A percentile compares a stretch with the other conserved stretches of the same genome.
These are phyloP conservation scores for Neopestalotiopsis rosae DNA, from an alignment of 2,329 filamentous ascomycete genomes.

Conservation along the genomic window DNA sequence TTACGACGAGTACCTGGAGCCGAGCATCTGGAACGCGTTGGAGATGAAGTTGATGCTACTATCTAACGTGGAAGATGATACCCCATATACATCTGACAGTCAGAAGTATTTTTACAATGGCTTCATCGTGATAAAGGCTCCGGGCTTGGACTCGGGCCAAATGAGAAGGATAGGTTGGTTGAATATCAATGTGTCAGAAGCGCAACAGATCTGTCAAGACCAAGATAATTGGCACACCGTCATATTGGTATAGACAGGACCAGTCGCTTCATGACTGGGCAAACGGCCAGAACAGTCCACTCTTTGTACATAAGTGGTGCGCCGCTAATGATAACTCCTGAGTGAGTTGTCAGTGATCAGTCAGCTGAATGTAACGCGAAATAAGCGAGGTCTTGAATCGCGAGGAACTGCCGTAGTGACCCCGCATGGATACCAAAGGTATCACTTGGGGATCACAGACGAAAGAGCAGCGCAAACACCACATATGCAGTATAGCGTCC, in stretches of 20 bases:
- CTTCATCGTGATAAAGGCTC: background rate
- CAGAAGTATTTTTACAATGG: too few relatives aligned
- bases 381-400: background rate
- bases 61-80: too few relatives aligned
- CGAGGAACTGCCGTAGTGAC: slow-evolving; percentile 6
- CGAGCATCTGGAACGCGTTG: background rate
- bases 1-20: background rate
- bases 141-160: background rate
- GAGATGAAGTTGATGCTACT: background rate
- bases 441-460: background rate
- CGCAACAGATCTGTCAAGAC: background rate
- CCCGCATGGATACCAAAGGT: background rate
- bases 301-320: too few relatives aligned
- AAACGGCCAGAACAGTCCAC: too few relatives aligned
- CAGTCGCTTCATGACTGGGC: too few relatives aligned
- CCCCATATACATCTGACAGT: too few relatives aligned
- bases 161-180: background rate
- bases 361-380: background rate
- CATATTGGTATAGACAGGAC: background rate
- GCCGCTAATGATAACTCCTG: too few relatives aligned
- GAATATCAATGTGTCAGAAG: too few relatives aligned
- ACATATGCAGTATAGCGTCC: slow-evolving; percentile 2
- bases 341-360: too few relatives aligned
- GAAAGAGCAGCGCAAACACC: background rate
- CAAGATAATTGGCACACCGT: background rate